phyloP scores from a whole-genome alignment of 495 filamentous ascomycete species.

The Penicillium ochrochloron region DNA sequence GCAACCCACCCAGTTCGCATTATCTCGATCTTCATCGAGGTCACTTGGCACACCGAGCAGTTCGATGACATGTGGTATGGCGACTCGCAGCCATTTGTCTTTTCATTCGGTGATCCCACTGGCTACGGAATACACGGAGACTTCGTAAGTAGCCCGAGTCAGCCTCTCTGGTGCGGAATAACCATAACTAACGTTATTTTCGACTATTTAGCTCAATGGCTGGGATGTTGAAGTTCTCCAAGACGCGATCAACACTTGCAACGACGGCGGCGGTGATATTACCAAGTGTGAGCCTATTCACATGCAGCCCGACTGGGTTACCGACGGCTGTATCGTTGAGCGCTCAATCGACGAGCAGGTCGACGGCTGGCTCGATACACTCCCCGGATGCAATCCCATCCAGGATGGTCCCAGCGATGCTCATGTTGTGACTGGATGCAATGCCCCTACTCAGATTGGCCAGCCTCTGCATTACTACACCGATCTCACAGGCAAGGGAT shows the following conservation, averaged over 20 bases:
- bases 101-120: constrained; percentile 33
- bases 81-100: constrained; percentile 48
- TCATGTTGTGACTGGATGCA: constrained; percentile 26
- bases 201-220: constrained; percentile 54
- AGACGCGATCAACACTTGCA: constrained; percentile 63
- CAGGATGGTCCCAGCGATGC: not conserved
- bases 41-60: constrained; percentile 63
- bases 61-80: constrained; percentile 52
- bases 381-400: constrained; percentile 50
- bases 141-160: constrained; percentile 21
- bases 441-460: not conserved
- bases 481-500: not conserved
- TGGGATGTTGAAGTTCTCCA: constrained; percentile 69
- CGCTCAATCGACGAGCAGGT: constrained; percentile 47
- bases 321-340: constrained; percentile 51
- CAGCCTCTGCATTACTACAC: constrained; percentile 3
- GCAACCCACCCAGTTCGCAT: constrained; percentile 46
- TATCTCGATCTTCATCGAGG: constrained; percentile 70
- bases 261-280: constrained; percentile 20
- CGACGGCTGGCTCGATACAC: constrained; percentile 37
- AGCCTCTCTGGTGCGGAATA: not conserved
- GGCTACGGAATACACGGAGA: constrained; percentile 35
- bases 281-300: constrained; percentile 51
- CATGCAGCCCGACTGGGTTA: constrained; percentile 51
- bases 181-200: not conserved